A percentile compares a stretch with the other conserved stretches of the same genome.
phyloP scores from a whole-genome alignment of 2,329 filamentous ascomycete genomes.

The Zasmidium citrigriseum region DNA sequence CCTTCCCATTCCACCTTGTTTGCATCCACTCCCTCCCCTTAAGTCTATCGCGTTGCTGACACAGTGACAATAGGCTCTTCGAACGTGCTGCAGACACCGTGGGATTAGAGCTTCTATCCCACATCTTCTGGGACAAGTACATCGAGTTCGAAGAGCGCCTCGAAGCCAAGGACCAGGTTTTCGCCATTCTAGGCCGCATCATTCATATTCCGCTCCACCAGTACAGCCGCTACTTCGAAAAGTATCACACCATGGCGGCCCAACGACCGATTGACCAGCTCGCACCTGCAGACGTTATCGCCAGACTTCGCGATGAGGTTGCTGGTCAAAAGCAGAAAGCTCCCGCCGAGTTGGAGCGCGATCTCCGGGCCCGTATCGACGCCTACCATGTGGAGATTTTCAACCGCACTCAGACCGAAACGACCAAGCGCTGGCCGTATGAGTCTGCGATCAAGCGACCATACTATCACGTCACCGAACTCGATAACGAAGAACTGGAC shows the following conservation, averaged over 20 bases:
- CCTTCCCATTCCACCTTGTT: constrained; percentile 32
- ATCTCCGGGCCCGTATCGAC: constrained; percentile 78
- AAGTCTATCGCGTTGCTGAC: constrained; percentile 39
- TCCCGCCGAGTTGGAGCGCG: constrained; percentile 79
- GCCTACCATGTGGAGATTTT: constrained; percentile 79
- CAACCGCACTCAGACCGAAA: constrained; percentile 78
- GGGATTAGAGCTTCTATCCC: constrained; percentile 88
- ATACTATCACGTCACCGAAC: constrained; percentile 93
- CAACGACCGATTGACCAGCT: constrained; percentile 72
- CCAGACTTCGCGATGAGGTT: constrained; percentile 70
- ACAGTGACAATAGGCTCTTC: constrained; percentile 67
- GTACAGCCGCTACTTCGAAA: constrained; percentile 91
- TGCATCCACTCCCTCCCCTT: constrained; percentile 27
- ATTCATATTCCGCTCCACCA: constrained; percentile 93
- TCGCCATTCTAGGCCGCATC: constrained; percentile 77
- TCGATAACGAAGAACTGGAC: constrained; percentile 78
- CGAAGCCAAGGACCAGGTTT: constrained; percentile 81
- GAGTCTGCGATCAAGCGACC: constrained; percentile 93
- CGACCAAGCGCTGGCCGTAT: constrained; percentile 89
- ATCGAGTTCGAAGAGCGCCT: constrained; percentile 93
- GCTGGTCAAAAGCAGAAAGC: constrained; percentile 64
- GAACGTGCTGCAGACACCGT: constrained; percentile 84
- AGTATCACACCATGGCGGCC: constrained; percentile 77
- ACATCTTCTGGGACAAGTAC: constrained; percentile 99
- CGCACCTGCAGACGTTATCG: constrained; percentile 66